Base-by-base conservation (phyloP, 192 early-diverging fungal genomes). In the Mortierella antarctica region DNA sequence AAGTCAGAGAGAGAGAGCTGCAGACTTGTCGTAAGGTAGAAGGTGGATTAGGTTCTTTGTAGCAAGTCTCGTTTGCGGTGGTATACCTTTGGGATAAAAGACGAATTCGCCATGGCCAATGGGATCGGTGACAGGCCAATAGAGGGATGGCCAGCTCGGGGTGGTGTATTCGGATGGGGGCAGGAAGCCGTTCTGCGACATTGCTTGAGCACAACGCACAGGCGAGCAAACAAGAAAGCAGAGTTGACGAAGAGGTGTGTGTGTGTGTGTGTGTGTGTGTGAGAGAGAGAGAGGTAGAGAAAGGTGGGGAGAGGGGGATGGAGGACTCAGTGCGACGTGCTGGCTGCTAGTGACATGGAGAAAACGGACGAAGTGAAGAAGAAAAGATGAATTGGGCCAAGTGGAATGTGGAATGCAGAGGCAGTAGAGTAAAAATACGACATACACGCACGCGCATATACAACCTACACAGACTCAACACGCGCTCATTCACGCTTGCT, bases 111-210 rank as follows among this genome's bases (percentile, higher is more conserved):
- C 59, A 56, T 82, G 83, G 46, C 71, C 74, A 11, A 83, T 51
- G 20, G 71, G 82, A 14, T 64, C 67, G 18, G 70, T 76, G 52
- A 89, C 78, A 11, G 88, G 88, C 86, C 86, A 87, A 60, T 89
- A 89, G 42, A 89, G 76, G 1, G 86, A 78, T 51, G 88, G 88
- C 88, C 88, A 89, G 45, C 56, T 52, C 23, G 86, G 86, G 15
- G 84, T 80, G 9, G 45, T 72, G 62, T 80, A 80, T 52, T 80
- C 77, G 46, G 74, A 65, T 67, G 74, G 74, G 2, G 82, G 70
- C 5, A 55, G 9, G 52, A 74, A 76, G 21, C 76, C 69, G 13
- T 41, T 61, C 46, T 75, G 64, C 5, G 75, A 20, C 68, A 78
- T 78, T 48, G 41, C n/a, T 20, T 11, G 13, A 13, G 42, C 11